These are phyloP conservation scores for Lactarius hatsudake DNA, from an alignment of 768 basidiomycete species.

Conservation along the genomic window DNA sequence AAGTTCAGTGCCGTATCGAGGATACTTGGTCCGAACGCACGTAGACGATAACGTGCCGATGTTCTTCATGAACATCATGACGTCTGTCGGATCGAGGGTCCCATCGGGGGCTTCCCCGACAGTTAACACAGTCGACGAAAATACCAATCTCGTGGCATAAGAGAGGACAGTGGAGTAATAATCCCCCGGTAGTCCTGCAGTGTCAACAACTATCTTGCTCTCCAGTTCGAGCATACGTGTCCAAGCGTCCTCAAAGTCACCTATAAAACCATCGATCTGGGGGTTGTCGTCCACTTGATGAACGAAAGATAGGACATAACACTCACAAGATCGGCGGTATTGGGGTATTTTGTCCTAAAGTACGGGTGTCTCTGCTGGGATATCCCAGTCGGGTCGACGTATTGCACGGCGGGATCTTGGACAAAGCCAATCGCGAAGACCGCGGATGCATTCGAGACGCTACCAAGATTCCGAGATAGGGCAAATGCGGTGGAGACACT, in stretches of 20 bases:
- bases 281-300: background rate
- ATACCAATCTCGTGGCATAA: conserved; percentile 13
- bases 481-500: conserved; percentile 16
- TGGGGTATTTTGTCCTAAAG: conserved; percentile 6
- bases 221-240: conserved; percentile 17
- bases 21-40: background rate
- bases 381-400: conserved; percentile 7
- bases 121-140: conserved; percentile 22
- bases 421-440: conserved; percentile 19
- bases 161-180: conserved; percentile 14
- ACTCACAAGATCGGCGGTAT: conserved; percentile 4
- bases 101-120: conserved; percentile 14
- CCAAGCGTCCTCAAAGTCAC: conserved; percentile 13
- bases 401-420: conserved; percentile 18
- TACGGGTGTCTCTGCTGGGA: conserved; percentile 11
- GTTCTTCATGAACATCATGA: conserved; percentile 29
- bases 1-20: background rate
- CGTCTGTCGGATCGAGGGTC: conserved; percentile 12
- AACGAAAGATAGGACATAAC: background rate
- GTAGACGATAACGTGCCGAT: background rate
- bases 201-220: background rate
- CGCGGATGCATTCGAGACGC: background rate
- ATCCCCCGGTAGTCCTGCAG: background rate
- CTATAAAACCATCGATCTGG: conserved; percentile 16
- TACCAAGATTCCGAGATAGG: conserved; percentile 6